These are phyloP conservation scores for Macadamia integrifolia DNA, from an alignment of 164 flowering plant genomes.

Conservation along the genomic window DNA sequence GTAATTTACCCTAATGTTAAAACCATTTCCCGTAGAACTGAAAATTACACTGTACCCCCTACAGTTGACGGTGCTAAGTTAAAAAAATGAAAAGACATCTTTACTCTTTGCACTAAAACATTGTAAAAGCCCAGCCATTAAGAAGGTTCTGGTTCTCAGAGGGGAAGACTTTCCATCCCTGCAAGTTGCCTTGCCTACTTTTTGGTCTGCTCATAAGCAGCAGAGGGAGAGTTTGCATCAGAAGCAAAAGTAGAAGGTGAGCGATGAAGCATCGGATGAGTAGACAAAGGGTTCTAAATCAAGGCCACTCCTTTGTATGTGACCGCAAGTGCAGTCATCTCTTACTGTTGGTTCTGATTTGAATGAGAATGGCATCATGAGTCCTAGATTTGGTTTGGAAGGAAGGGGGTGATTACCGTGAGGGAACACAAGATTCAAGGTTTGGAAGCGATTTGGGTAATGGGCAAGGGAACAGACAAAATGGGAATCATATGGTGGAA, in stretches of 20 bases:
- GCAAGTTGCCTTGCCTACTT: conserved; percentile 50
- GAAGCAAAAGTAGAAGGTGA: conserved; percentile 47
- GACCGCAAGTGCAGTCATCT: conserved; percentile 34
- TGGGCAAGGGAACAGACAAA: conserved; percentile 44
- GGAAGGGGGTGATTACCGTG: conserved; percentile 32
- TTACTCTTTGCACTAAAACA: no score
- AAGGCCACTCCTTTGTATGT: conserved; percentile 30
- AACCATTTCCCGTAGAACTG: no score
- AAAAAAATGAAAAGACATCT: no score
- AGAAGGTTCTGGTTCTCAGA: conserved; percentile 61
- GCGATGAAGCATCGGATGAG: conserved; percentile 33
- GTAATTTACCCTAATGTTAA: no score
- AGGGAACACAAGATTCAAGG: conserved; percentile 22
- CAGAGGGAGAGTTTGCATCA: conserved; percentile 45
- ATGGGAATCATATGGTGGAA: conserved; percentile 37
- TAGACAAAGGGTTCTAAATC: conserved; percentile 23
- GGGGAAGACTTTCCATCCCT: conserved; percentile 97
- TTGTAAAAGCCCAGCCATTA: conserved; percentile 11
- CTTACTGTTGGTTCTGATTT: conserved; percentile 19
- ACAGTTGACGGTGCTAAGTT: no score
- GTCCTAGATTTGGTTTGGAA: conserved; percentile 23
- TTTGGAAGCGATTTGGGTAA: conserved; percentile 37
- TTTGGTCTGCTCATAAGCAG: conserved; percentile 41
- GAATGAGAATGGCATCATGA: conserved; percentile 23
- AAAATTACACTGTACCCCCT: no score